These are phyloP conservation scores for Ceratobasidium sp. DNA, from an alignment of 1,284 basidiomycete species.

Conservation along the genomic window DNA sequence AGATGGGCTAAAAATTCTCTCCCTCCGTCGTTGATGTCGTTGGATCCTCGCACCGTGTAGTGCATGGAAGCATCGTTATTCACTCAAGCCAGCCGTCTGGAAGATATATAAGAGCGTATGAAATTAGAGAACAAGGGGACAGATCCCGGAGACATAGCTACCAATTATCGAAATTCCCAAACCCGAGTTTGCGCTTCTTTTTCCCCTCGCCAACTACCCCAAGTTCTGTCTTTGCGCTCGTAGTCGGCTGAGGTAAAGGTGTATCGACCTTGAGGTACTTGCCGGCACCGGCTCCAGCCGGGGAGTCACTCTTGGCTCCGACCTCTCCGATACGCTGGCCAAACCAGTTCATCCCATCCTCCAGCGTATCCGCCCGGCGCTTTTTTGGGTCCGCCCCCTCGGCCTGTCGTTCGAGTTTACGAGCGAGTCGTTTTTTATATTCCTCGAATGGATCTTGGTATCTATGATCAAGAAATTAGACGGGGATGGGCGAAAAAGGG, in stretches of 20 bases:
- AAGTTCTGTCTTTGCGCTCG: conserved; percentile 10
- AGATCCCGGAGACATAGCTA: conserved; percentile 55
- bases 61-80: too few relatives aligned
- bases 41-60: too few relatives aligned
- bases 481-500: too few relatives aligned
- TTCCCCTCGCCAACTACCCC: conserved; percentile 61
- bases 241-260: conserved; percentile 14
- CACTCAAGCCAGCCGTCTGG: not conserved
- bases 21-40: too few relatives aligned
- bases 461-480: conserved; percentile 40
- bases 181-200: conserved; percentile 82
- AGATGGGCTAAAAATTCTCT: too few relatives aligned
- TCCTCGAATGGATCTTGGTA: conserved; percentile 85
- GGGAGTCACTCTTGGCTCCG: too few relatives aligned
- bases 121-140: not conserved
- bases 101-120: not conserved
- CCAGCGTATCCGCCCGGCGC: conserved; percentile 61
- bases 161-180: conserved; percentile 84
- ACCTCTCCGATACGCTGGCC: conserved; percentile 57
- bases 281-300: conserved; percentile 66
- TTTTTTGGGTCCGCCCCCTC: conserved; percentile 55
- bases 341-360: conserved; percentile 85
- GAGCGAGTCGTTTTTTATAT: conserved; percentile 80
- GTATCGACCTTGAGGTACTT: conserved; percentile 69
- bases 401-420: conserved; percentile 74